These are phyloP conservation scores for Golubevia pallescens DNA, from an alignment of 1,284 basidiomycete species.

Conservation along the genomic window DNA sequence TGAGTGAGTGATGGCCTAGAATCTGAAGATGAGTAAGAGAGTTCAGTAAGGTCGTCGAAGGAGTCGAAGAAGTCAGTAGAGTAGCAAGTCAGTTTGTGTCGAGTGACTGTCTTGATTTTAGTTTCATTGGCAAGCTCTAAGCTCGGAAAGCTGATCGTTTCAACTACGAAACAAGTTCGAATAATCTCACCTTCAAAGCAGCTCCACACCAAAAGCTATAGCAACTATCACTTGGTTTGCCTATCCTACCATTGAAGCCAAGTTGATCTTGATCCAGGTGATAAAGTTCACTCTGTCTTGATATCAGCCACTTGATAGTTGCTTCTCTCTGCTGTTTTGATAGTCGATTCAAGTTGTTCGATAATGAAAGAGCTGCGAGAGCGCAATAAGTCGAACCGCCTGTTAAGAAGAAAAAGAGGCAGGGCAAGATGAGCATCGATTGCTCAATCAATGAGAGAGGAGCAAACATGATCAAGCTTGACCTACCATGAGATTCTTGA, in stretches of 20 bases:
- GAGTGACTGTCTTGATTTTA: too few species aligned
- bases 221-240: slow-evolving; percentile 45
- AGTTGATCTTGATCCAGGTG: slow-evolving; percentile 15
- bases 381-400: slow-evolving; percentile 94
- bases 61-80: too few species aligned
- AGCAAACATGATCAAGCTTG: too few species aligned
- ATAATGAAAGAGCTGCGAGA: slow-evolving; percentile 76
- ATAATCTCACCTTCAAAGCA: slow-evolving; percentile 18
- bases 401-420: too few species aligned
- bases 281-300: slow-evolving; percentile 13
- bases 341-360: slow-evolving; percentile 16
- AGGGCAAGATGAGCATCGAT: too few species aligned
- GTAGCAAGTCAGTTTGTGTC: too few species aligned
- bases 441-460: too few species aligned
- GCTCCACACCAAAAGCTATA: slow-evolving; percentile 63
- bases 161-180: too few species aligned
- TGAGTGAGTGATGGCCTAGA: slow-evolving; percentile 23
- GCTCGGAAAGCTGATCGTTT: too few species aligned
- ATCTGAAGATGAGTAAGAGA: slow-evolving; percentile 11
- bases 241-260: slow-evolving; percentile 36
- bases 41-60: too few species aligned
- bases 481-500: slow-evolving; percentile 81
- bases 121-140: too few species aligned
- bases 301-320: neutral
- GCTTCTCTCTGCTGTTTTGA: neutral